Evolutionary conservation across 768 basidiomycete species (phyloP), one percentile per base, ranked within the genome.

Genomic region (Pisolithus orientalis): DNA sequence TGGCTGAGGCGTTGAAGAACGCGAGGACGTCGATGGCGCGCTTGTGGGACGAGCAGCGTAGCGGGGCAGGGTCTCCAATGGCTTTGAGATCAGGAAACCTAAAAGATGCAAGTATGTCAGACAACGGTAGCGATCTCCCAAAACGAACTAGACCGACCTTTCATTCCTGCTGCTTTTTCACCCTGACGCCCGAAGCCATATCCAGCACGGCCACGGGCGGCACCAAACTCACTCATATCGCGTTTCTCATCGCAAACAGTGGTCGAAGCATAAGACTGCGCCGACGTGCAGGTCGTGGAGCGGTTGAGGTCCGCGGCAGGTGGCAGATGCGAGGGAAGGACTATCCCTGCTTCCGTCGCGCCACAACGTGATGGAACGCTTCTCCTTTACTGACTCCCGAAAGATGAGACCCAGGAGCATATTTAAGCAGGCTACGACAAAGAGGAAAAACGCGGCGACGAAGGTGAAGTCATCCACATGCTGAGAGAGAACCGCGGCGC

Each of bases 371-470:
- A 90, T 69, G 51, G 80, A 83, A 17, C 85, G 80, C 58, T 80
- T 83, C 17, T 68, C 54, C 59, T 83, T 85, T 52, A 80, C 82
- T 1, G 72, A 74, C 58, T 77, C 75, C 51, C 83, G 81, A 76
- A 83, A 88, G 65, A 86, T 78, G 58, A 90, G 78, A 39, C 87
- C 87, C 55, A 84, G 74, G 53, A 92, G 66, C 59, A 92, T 83
- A 73, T 95, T 92, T 51, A 95, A 69, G 69, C 90, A 92, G n/a
- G 92, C 93, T 53, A 95, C 63, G 48, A 90, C 79, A 74, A 95
- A 95, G 55, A 95, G 80, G 75, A 95, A 85, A 77, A 94, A 94
- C 44, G 87, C 91, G 5, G 91, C 77, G 56, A 92, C 92, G 63
- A 94, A 88, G 21, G 91, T 83, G 74, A 95, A 94, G 54, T 81